These are phyloP conservation scores for Termitomyces sp. DNA, from an alignment of 768 basidiomycete genomes.

Conservation along the genomic window DNA sequence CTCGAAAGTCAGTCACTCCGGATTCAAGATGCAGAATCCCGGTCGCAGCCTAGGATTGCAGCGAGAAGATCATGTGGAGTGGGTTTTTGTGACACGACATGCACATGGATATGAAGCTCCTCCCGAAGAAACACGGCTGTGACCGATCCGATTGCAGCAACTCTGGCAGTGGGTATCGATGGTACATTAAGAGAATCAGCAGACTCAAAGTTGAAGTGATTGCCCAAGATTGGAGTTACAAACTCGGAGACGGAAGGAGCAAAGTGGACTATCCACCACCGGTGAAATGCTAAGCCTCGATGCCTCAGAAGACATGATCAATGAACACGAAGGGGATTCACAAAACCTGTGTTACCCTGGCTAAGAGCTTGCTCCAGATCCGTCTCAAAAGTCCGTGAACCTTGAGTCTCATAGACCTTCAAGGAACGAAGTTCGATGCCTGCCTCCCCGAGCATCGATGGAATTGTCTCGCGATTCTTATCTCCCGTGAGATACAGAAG, in stretches of 20 bases:
- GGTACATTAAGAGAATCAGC: not conserved
- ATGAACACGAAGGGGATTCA: not conserved
- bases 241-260: slow-evolving; percentile 68
- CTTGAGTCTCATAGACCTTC: slow-evolving; percentile 69
- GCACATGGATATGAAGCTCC: slow-evolving; percentile 41
- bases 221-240: slow-evolving; percentile 43
- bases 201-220: slow-evolving; percentile 36
- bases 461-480: slow-evolving; percentile 74
- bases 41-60: slow-evolving; percentile 21
- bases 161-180: not conserved
- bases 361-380: slow-evolving; percentile 33
- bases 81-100: slow-evolving; percentile 52
- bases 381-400: slow-evolving; percentile 43
- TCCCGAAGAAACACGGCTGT: slow-evolving; percentile 49
- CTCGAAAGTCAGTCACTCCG: not conserved
- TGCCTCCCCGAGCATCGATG: slow-evolving; percentile 40
- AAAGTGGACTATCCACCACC: slow-evolving; percentile 73
- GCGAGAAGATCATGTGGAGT: slow-evolving; percentile 45
- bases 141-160: slow-evolving; percentile 60
- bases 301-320: slow-evolving; percentile 1
- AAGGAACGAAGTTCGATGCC: slow-evolving; percentile 43
- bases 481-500: slow-evolving; percentile 82
- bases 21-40: slow-evolving; percentile 4
- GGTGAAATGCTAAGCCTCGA: slow-evolving; percentile 11
- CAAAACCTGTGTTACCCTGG: slow-evolving; percentile 18